Conservation (phyloP, 352 stramenopile species). For the Pythium rishiriense region DNA sequence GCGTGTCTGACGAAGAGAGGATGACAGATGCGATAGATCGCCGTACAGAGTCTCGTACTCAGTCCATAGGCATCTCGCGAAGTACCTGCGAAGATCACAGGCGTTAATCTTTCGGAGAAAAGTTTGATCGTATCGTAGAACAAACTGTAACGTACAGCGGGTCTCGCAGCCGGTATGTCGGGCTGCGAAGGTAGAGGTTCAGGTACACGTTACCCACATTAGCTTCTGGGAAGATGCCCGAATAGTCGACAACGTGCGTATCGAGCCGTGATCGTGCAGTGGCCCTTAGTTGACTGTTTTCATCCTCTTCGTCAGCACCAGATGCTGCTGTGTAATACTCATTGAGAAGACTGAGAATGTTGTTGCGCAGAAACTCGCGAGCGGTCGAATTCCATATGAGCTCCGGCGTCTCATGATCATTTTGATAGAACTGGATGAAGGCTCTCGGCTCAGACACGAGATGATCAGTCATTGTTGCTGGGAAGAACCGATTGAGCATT, state of each 20-base stretch:
- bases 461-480: slow-evolving; percentile 54
- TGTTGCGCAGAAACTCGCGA: slow-evolving; percentile 76
- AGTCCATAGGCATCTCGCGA: slow-evolving; percentile 75
- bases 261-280: slow-evolving; percentile 44
- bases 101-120: neutral
- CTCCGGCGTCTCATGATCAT: slow-evolving; percentile 91
- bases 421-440: slow-evolving; percentile 73
- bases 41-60: slow-evolving; percentile 77
- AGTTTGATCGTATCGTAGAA: neutral
- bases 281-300: slow-evolving; percentile 2
- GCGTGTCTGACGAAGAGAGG: slow-evolving; percentile 59
- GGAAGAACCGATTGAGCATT: slow-evolving; percentile 71
- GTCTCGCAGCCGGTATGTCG: slow-evolving; percentile 91
- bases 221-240: slow-evolving; percentile 61
- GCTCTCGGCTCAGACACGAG: slow-evolving; percentile 50
- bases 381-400: slow-evolving; percentile 93
- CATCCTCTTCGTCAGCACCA: slow-evolving; percentile 20
- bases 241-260: slow-evolving; percentile 77
- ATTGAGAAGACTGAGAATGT: slow-evolving; percentile 75
- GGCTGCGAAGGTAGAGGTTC: slow-evolving; percentile 91
- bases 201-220: slow-evolving; percentile 91
- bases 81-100: slow-evolving; percentile 45
- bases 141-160: slow-evolving; percentile 58
- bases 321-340: slow-evolving; percentile 51
- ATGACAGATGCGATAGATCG: slow-evolving; percentile 68